Evolutionary conservation across 176 grass and related monocot species (phyloP).

Genomic region (Aegilops umbellulata): DNA sequence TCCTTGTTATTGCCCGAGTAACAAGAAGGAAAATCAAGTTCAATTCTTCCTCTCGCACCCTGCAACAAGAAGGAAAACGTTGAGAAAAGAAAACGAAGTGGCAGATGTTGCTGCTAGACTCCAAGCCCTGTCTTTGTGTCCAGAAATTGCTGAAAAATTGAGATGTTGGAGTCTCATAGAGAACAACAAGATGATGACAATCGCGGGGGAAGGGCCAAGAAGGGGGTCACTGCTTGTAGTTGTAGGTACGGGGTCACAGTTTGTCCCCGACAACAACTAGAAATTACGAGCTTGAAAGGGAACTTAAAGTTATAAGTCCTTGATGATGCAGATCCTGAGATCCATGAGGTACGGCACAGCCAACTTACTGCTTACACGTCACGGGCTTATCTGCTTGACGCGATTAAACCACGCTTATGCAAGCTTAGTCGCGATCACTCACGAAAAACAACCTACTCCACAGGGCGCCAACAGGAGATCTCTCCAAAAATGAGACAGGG

Average conservation of each 20-base stretch:
- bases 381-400: constrained; percentile 4
- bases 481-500: neutral
- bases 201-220: neutral
- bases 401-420: neutral
- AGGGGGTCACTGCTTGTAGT: constrained; percentile 35
- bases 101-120: neutral
- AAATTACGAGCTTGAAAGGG: neutral
- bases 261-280: constrained; percentile 37
- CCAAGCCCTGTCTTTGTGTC: neutral
- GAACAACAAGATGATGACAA: constrained; percentile 21
- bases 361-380: constrained; percentile 17
- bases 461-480: neutral
- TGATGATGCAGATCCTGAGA: neutral
- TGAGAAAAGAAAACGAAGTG: neutral
- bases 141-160: neutral
- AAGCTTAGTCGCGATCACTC: neutral
- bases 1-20: neutral
- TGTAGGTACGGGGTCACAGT: constrained; percentile 63
- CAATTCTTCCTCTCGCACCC: neutral
- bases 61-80: neutral
- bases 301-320: neutral
- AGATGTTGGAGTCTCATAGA: constrained; percentile 8
- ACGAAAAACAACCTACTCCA: neutral
- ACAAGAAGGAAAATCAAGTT: neutral
- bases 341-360: neutral